Base-by-base conservation (phyloP, 1,284 basidiomycete genomes). In the Vanrija humicola region DNA sequence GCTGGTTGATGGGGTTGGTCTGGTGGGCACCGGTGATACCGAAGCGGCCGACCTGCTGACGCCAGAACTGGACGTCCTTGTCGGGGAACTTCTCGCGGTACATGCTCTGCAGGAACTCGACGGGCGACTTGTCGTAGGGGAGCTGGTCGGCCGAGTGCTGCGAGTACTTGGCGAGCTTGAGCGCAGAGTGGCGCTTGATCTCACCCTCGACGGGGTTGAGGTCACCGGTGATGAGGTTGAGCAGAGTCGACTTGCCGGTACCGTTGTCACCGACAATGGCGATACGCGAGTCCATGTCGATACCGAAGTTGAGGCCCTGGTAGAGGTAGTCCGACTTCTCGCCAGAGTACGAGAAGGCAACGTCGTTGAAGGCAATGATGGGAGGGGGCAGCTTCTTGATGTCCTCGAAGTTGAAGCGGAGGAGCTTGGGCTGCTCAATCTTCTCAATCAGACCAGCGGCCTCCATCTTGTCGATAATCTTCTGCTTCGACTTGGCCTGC, bases 401-500 rank as follows among this genome's bases (percentile, higher is more conserved):
- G 70, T 96, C 92, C 77, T 98, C 94, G 74, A 98, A 98, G 83
- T 96, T 87, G 85, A 98, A 98, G 52, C 85, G 83, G 52, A 98
- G 80, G 42, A 84, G 83, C 68, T 83, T 86, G 48, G 84, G 82
- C 7, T 76, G 72, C 71, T 90, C 88, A 55, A 97, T 81, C 77
- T 91, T 91, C 79, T 98, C 91, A 69, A 98, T 83, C 43, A 98
- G 82, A 67, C 95, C 95, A 14, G 94, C 95, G n/a, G 95, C 95
- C 82, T 98, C 95, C 95, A 98, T 98, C 85, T 98, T 98, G 83
- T 98, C 95, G 77, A 98, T 96, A 64, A 96, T 96, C 79, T 98
- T 98, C 78, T 98, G 95, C 80, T 98, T 98, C 48, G 93, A 97
- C 81, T 98, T 98, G 69, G 95, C 95, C 79, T 98, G 95, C 76